Percentiles rank a stretch among this genome's conserved stretches.
Evolutionary conservation across 1,284 basidiomycete genomes (phyloP).

Genomic region (Irpex sp.): DNA sequence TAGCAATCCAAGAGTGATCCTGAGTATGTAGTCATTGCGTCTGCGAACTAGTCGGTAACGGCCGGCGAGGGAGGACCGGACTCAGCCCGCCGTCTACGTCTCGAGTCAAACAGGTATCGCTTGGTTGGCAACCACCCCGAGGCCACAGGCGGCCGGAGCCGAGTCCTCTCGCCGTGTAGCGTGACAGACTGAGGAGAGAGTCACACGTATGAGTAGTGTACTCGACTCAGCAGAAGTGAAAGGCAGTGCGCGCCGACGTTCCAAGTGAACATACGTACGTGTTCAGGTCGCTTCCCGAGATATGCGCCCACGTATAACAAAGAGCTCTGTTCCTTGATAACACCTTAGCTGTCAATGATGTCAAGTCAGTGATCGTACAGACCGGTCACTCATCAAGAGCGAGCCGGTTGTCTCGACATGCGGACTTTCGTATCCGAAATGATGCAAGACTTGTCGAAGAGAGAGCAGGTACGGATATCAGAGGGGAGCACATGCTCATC

Average conservation of each 20-base stretch:
- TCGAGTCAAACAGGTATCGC: slow-evolving; percentile 10
- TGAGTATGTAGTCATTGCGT: background rate
- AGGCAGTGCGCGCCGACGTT: slow-evolving; percentile 1
- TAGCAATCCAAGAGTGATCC: background rate
- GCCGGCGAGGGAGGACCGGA: slow-evolving; percentile 2
- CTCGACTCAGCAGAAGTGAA: background rate
- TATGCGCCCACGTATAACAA: background rate
- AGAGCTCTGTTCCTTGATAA: background rate
- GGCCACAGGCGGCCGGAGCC: slow-evolving; percentile 1
- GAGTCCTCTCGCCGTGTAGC: background rate
- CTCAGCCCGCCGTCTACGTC: background rate
- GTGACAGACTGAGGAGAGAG: slow-evolving; percentile 2
- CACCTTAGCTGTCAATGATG: background rate
- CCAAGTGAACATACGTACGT: background rate
- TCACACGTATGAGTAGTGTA: background rate
- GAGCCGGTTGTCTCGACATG: background rate
- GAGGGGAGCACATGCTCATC: background rate
- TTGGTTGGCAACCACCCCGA: background rate
- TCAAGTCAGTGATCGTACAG: background rate
- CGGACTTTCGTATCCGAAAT: background rate
- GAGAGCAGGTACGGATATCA: background rate
- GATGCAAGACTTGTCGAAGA: background rate
- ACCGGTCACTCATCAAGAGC: background rate
- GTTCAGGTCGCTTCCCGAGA: background rate
- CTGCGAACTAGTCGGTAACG: background rate